Percentiles rank a stretch among this genome's conserved stretches.
Evolutionary conservation across 805 yeast species (phyloP).

Genomic region (Hanseniaspora vineae): DNA sequence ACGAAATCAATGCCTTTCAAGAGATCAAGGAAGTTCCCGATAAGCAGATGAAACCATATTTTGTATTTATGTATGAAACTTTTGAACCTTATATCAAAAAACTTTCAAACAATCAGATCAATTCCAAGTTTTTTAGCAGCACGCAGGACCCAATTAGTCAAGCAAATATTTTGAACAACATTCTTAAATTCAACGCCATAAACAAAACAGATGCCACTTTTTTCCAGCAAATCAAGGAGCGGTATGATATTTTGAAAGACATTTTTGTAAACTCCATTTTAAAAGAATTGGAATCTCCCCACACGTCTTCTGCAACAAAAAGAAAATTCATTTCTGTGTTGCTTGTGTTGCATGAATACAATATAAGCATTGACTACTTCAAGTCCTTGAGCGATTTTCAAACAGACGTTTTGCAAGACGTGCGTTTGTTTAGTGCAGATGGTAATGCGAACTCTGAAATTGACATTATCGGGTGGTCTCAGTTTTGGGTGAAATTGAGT

Average conservation of each 20-base stretch:
- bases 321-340: slow-evolving; percentile 21
- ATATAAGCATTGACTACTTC: slow-evolving; percentile 28
- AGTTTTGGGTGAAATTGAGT: slow-evolving; percentile 16
- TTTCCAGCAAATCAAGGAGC: not conserved
- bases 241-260: slow-evolving; percentile 26
- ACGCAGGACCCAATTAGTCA: slow-evolving; percentile 17
- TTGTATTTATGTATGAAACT: slow-evolving; percentile 8
- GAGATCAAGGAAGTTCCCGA: slow-evolving; percentile 8
- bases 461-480: slow-evolving; percentile 12
- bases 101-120: slow-evolving; percentile 11
- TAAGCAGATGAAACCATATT: slow-evolving; percentile 9
- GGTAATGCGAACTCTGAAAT: slow-evolving; percentile 9
- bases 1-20: slow-evolving; percentile 13
- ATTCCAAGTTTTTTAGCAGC: slow-evolving; percentile 15
- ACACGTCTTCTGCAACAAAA: slow-evolving; percentile 33
- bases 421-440: slow-evolving; percentile 9
- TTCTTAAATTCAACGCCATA: slow-evolving; percentile 13
- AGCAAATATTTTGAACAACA: slow-evolving; percentile 13
- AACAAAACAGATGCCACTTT: slow-evolving; percentile 10
- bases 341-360: slow-evolving; percentile 27
- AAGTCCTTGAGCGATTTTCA: slow-evolving; percentile 25
- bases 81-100: slow-evolving; percentile 15
- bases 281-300: slow-evolving; percentile 51
- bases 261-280: slow-evolving; percentile 61
- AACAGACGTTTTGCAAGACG: slow-evolving; percentile 19